These are phyloP conservation scores for Eucalyptus pauciflora DNA, from an alignment of 345 rosid genomes.

Conservation along the genomic window DNA sequence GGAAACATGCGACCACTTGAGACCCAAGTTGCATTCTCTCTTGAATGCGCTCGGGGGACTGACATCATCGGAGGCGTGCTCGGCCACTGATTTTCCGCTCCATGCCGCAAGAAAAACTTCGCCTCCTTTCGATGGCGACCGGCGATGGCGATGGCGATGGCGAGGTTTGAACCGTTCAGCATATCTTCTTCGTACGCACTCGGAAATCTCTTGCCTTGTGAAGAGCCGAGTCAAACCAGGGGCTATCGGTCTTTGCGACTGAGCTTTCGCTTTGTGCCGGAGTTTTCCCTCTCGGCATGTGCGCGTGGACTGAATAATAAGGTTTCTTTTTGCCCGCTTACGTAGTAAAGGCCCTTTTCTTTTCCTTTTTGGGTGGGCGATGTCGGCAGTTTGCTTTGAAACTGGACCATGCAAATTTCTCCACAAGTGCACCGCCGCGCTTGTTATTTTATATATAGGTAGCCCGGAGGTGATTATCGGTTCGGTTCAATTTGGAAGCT, in stretches of 20 bases:
- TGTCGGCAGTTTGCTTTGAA: not conserved
- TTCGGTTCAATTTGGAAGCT: not conserved
- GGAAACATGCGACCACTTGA: not conserved
- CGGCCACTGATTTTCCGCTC: not conserved
- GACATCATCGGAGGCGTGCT: not conserved
- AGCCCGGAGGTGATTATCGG: not conserved
- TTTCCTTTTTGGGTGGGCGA: not conserved
- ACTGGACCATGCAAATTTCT: not conserved
- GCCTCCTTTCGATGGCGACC: not conserved
- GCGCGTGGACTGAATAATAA: accelerated
- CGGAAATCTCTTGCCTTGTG: not conserved
- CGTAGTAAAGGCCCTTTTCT: not conserved
- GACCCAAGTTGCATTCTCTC: not conserved
- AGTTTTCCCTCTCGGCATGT: not conserved
- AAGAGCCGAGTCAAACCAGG: not conserved
- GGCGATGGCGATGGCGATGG: not conserved
- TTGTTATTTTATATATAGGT: not conserved
- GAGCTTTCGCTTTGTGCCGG: not conserved
- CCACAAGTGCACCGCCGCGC: not conserved
- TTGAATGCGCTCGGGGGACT: not conserved
- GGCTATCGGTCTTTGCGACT: not conserved
- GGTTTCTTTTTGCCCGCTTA: not conserved
- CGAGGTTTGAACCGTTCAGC: not conserved
- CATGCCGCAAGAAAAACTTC: not conserved
- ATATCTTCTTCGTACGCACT: not conserved